Conservation (phyloP, 2,329 filamentous ascomycete genomes). For the Fusarium papillatum region DNA sequence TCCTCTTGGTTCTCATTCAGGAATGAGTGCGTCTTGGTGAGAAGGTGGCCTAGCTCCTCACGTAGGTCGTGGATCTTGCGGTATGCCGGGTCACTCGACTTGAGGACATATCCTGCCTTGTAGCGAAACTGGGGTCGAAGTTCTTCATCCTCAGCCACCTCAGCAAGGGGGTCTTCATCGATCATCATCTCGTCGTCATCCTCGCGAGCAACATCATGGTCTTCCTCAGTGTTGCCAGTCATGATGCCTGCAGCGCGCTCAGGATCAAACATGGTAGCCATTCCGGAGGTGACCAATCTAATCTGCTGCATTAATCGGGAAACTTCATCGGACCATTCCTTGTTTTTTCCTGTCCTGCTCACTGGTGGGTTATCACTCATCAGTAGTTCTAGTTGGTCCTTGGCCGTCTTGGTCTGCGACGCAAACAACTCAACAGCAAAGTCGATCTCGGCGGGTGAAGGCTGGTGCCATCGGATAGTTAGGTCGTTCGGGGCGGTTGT, state of each 20-base stretch:
- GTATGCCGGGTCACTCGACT: conserved; percentile 69
- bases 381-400: conserved; percentile 81
- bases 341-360: conserved; percentile 94
- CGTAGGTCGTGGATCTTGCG: conserved; percentile 84
- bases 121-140: conserved; percentile 91
- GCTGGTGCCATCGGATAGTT: conserved; percentile 92
- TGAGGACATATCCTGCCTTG: conserved; percentile 87
- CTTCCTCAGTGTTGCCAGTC: conserved; percentile 58
- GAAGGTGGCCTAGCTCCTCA: conserved; percentile 81
- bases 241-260: conserved; percentile 73
- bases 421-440: conserved; percentile 94
- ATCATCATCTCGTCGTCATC: conserved; percentile 61
- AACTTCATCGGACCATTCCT: conserved; percentile 98
- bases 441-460: conserved; percentile 82
- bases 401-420: conserved; percentile 82
- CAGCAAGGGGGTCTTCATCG: conserved; percentile 69
- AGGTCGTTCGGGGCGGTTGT: conserved; percentile 81
- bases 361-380: conserved; percentile 86
- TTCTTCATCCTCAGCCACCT: conserved; percentile 83
- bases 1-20: conserved; percentile 89
- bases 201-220: conserved; percentile 62
- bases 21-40: conserved; percentile 90
- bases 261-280: conserved; percentile 91
- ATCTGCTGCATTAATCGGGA: conserved; percentile 90
- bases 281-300: conserved; percentile 89